Conservation (phyloP, 345 rosid genomes). For the Citrus cavaleriei region DNA sequence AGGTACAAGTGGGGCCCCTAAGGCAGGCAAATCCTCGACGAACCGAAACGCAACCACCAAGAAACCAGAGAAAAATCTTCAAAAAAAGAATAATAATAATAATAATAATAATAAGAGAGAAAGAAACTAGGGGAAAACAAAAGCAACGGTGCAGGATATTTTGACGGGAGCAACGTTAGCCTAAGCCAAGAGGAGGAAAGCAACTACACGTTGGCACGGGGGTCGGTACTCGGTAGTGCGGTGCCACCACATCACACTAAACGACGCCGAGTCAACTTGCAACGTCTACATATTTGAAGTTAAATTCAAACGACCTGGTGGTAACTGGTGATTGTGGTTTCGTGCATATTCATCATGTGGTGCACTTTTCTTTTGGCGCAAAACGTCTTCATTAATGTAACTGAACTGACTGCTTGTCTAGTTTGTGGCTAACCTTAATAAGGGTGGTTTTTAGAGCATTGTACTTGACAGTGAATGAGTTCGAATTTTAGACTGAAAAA, state of each 20-base stretch:
- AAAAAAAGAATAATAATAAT: background rate
- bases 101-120: too few species aligned
- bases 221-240: background rate
- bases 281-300: background rate
- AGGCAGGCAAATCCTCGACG: background rate
- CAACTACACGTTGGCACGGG: background rate
- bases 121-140: background rate
- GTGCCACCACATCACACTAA: background rate
- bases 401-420: too few species aligned
- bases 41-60: slow-evolving; percentile 8
- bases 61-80: background rate
- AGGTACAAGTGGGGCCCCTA: background rate
- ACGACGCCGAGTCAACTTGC: background rate
- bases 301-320: background rate
- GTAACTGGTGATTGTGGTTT: background rate
- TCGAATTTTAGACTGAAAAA: too few species aligned
- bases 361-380: background rate
- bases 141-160: slow-evolving; percentile 22
- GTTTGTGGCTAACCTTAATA: too few species aligned
- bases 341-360: background rate
- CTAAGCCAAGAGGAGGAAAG: background rate
- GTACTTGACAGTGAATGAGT: too few species aligned
- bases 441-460: too few species aligned
- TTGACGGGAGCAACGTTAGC: slow-evolving; percentile 6
- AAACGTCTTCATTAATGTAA: too few species aligned